Percentiles rank a stretch among this genome's conserved stretches.
phyloP scores from a whole-genome alignment of 2,329 filamentous ascomycete species.

The Apiospora malaysiana region DNA sequence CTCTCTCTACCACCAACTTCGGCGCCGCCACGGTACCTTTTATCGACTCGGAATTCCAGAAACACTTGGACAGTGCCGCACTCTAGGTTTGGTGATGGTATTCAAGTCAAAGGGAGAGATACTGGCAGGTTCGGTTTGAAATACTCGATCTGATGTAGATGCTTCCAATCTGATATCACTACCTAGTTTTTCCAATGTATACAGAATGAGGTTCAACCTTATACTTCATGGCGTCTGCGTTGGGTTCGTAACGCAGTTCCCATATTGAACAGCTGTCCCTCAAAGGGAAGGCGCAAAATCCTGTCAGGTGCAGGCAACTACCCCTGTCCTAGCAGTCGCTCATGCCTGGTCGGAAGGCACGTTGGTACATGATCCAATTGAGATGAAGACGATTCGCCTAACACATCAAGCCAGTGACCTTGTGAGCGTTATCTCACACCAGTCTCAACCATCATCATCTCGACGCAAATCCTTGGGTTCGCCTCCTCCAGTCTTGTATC shows the following conservation, averaged over 20 bases:
- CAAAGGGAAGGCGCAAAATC: neutral
- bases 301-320: neutral
- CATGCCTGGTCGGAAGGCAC: neutral
- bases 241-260: no score
- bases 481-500: neutral
- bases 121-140: neutral
- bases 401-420: neutral
- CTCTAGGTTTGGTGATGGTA: conserved; percentile 21
- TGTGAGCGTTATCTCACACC: neutral
- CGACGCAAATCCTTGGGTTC: neutral
- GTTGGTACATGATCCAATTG: neutral
- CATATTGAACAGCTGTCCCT: no score
- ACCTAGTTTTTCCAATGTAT: neutral
- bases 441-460: neutral
- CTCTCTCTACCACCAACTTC: conserved; percentile 44
- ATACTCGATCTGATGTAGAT: neutral
- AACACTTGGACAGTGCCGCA: conserved; percentile 29
- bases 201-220: neutral
- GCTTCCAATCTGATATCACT: no score
- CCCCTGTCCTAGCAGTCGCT: neutral
- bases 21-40: conserved; percentile 47
- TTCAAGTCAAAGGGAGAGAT: neutral
- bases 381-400: neutral
- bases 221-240: no score
- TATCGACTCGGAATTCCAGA: conserved; percentile 34